These are phyloP conservation scores for Pseudozyma sp. DNA, from an alignment of 1,284 basidiomycete species.

Conservation along the genomic window DNA sequence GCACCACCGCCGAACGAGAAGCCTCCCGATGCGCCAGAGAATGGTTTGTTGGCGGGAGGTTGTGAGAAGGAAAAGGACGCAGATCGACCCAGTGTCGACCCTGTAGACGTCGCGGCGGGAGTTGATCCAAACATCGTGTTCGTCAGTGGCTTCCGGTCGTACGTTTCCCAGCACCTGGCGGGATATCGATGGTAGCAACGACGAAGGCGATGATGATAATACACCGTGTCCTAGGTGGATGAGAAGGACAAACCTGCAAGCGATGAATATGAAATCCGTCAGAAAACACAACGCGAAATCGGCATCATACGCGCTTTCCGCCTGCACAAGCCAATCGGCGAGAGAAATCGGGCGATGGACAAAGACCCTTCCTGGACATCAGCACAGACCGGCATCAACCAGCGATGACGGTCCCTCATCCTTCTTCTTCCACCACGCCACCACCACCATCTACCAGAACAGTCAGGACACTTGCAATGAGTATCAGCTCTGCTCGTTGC, in stretches of 20 bases:
- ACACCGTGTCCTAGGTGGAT: neutral
- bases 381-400: constrained; percentile 11
- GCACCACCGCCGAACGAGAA: constrained; percentile 41
- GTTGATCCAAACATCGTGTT: constrained; percentile 41
- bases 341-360: constrained; percentile 3
- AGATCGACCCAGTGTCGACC: constrained; percentile 41
- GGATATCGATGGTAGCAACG: neutral
- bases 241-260: neutral
- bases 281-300: neutral
- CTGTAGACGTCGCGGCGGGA: constrained; percentile 22
- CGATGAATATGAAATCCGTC: neutral
- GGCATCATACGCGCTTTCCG: constrained; percentile 6
- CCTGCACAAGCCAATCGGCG: constrained; percentile 1
- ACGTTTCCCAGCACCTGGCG: neutral
- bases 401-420: neutral
- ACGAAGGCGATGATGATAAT: neutral
- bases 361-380: neutral
- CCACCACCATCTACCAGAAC: neutral
- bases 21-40: constrained; percentile 45
- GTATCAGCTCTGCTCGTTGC: too few relatives aligned
- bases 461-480: neutral
- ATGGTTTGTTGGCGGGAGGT: constrained; percentile 47
- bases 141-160: neutral
- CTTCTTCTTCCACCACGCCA: neutral
- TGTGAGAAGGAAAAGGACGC: constrained; percentile 54